Evolutionary conservation across 1,284 basidiomycete species (phyloP).

Genomic region (Ceratobasidium papillatum): DNA sequence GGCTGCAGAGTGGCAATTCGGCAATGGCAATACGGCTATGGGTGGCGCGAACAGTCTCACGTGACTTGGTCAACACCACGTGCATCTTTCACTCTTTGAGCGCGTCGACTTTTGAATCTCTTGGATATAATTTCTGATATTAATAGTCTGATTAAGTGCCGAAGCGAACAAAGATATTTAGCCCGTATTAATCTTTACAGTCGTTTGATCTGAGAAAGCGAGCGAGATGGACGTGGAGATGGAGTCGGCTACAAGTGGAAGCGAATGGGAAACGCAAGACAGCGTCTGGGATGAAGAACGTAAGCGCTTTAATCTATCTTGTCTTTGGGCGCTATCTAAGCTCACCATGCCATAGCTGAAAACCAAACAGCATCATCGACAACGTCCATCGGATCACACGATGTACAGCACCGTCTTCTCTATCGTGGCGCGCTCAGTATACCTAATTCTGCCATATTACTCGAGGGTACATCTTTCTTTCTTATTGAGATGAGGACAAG

Average conservation of each 20-base stretch:
- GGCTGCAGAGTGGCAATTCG: background rate
- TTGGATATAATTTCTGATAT: background rate
- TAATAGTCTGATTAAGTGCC: too few species aligned
- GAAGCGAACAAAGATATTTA: too few species aligned
- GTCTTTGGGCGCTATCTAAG: background rate
- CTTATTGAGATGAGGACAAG: background rate
- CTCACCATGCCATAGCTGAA: background rate
- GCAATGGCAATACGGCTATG: background rate
- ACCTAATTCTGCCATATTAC: conserved; percentile 71
- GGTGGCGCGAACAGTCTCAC: background rate
- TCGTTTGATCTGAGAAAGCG: background rate
- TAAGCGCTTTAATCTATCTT: background rate
- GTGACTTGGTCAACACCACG: conserved; percentile 1
- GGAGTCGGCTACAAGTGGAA: background rate
- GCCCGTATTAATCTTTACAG: too few species aligned
- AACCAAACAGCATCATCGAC: background rate
- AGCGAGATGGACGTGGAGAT: conserved; percentile 15
- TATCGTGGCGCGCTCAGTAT: conserved; percentile 79
- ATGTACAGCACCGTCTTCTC: conserved; percentile 58
- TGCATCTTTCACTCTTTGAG: background rate
- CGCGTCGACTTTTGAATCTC: background rate
- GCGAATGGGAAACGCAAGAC: conserved; percentile 31
- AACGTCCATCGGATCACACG: conserved; percentile 8
- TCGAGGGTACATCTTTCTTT: conserved; percentile 62
- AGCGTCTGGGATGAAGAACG: conserved; percentile 25